Evolutionary conservation across 192 early-diverging fungal genomes (phyloP).

Genomic region (Bifiguratus adelaidae): DNA sequence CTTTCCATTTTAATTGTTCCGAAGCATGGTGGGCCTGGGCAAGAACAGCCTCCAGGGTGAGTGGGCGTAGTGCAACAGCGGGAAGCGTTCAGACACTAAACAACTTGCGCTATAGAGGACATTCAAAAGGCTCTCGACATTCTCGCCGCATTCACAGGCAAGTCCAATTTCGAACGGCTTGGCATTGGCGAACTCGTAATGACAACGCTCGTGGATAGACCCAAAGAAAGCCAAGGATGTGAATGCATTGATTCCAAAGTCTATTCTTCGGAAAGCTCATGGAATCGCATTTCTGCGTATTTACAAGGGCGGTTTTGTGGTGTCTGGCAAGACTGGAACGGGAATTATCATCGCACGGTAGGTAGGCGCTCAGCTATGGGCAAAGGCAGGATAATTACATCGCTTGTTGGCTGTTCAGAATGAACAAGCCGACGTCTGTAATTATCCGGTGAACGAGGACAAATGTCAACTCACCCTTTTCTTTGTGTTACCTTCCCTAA

Average conservation of each 20-base stretch:
- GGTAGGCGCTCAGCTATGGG: neutral
- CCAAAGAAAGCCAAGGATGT: slow-evolving; percentile 6
- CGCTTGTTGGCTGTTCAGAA: too few species aligned
- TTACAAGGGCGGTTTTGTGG: slow-evolving; percentile 4
- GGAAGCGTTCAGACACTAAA: slow-evolving; percentile 8
- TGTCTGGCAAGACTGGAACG: slow-evolving; percentile 10
- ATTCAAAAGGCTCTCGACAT: neutral
- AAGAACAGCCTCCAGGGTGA: too few species aligned
- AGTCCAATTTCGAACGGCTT: neutral
- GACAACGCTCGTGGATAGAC: neutral
- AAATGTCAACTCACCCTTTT: neutral
- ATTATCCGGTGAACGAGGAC: neutral
- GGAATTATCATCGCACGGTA: slow-evolving; percentile 19
- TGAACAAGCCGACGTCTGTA: too few species aligned
- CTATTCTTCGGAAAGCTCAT: slow-evolving; percentile 10
- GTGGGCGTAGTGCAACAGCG: slow-evolving; percentile 8
- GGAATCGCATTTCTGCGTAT: slow-evolving; percentile 10
- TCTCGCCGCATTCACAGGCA: slow-evolving; percentile 3
- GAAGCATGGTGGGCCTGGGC: too few species aligned
- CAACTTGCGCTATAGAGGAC: slow-evolving; percentile 7
- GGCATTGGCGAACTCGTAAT: neutral
- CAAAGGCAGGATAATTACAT: too few species aligned
- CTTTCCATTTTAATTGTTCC: too few species aligned
- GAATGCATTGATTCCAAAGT: slow-evolving; percentile 5
- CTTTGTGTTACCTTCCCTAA: neutral